Conservation (phyloP, 345 rosid genomes). For the Eutrema yunnanense region DNA sequence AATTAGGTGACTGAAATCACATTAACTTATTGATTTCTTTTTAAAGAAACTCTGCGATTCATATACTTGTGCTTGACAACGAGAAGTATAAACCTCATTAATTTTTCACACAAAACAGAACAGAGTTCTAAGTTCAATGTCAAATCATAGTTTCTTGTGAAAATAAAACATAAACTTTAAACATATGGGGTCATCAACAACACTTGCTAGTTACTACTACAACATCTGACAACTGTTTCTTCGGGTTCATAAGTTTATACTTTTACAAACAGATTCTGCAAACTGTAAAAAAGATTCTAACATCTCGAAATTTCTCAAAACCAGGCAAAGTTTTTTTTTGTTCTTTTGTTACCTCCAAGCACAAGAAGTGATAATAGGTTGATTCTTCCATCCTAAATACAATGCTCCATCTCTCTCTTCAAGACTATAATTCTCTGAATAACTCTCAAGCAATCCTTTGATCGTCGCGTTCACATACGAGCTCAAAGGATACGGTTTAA, state of each 20-base stretch:
- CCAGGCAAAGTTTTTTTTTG: neutral
- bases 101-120: neutral
- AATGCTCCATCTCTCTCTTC: conserved; percentile 75
- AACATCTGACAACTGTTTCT: conserved; percentile 15
- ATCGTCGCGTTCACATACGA: conserved; percentile 67
- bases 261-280: conserved; percentile 15
- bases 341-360: conserved; percentile 63
- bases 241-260: conserved; percentile 9
- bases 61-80: neutral
- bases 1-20: neutral
- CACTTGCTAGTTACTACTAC: conserved; percentile 9
- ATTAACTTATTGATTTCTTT: neutral
- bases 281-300: conserved; percentile 9
- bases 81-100: neutral
- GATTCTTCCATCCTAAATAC: conserved; percentile 91
- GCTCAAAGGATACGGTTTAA: conserved; percentile 67
- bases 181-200: conserved; percentile 5
- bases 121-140: neutral
- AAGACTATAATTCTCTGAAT: conserved; percentile 61
- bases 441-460: conserved; percentile 54
- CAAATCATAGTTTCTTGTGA: conserved; percentile 10
- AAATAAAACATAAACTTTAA: neutral
- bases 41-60: neutral
- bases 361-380: conserved; percentile 55
- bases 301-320: neutral